Evolutionary conservation across 805 yeast species (phyloP), one percentile per base, ranked within the genome.

Genomic region (Monosporozyma aquatica): DNA sequence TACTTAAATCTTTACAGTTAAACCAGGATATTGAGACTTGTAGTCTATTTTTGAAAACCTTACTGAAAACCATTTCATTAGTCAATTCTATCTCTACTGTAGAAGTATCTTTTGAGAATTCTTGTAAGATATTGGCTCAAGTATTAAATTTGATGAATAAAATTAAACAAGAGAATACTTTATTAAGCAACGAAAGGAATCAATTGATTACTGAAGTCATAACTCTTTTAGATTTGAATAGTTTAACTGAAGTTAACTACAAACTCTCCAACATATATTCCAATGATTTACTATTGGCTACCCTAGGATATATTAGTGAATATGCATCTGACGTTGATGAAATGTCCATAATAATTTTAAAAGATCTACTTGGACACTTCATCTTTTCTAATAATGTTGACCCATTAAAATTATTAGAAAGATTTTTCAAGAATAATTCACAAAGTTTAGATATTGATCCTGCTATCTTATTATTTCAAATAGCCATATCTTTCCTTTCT

Each of bases 41-140:
- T 6, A 21, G 20, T 6, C 43, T 38, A 18, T 51, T 53, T 37
- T 32, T 52, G n/a, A 18, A 20, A 5, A 46, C 47, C 14, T 39
- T 57, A 22, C 38, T 40, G 24, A 42, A 43, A 23, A 53, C 58
- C 9, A 47, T 56, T 22, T 37, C 37, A 17, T 39, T 52, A 17
- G 42, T 58, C 4, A 60, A 60, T 41, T 49, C 59, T 4, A 46
- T 53, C 10, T 45, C 55, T 0, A 53, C 55, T 4, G 42, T 58
- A 11, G 59, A 54, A 8, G 47, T 59, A 18, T 38, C 60, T 4
- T 43, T 52, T 3, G 64, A 59, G 4, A 48, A 50, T 30, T 49
- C 52, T 4, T 47, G 49, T 24, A 46, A 48, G 29, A 49, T 57
- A 33, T 25, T 60, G 21, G 57, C 58, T 2, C 47, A 43, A 5